Evolutionary conservation across 1,139 yeast genomes (phyloP).

Genomic region (Pichia terricola): DNA sequence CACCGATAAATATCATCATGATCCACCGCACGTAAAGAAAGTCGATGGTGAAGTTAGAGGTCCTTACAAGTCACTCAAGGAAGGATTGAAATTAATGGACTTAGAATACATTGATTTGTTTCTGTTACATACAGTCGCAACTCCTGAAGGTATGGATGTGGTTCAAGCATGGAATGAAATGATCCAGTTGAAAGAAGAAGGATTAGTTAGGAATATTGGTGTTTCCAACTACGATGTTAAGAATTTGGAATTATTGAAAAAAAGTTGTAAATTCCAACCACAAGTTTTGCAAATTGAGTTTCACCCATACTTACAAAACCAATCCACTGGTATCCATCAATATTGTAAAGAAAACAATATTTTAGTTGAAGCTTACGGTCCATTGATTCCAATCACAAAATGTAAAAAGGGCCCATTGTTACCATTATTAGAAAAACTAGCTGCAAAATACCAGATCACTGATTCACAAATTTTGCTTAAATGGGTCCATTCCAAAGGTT

Average conservation of each 20-base stretch:
- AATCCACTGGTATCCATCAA: constrained; percentile 52
- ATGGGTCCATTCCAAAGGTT: constrained; percentile 55
- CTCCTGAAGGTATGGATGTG: constrained; percentile 32
- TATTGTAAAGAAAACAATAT: constrained; percentile 43
- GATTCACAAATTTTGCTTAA: constrained; percentile 56
- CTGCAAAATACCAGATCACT: constrained; percentile 45
- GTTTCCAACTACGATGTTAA: constrained; percentile 50
- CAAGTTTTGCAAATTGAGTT: constrained; percentile 64
- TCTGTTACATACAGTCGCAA: constrained; percentile 51
- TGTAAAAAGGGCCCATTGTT: constrained; percentile 28
- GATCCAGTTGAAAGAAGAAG: constrained; percentile 36
- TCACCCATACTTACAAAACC: constrained; percentile 60
- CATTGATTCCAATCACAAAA: constrained; percentile 41
- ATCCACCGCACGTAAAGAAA: constrained; percentile 1
- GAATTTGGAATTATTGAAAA: constrained; percentile 38
- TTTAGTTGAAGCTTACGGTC: constrained; percentile 57
- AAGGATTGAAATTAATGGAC: constrained; percentile 36
- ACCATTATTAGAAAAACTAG: constrained; percentile 33
- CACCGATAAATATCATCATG: constrained; percentile 41
- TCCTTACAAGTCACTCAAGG: constrained; percentile 43
- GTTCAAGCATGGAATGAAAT: constrained; percentile 46
- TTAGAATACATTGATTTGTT: constrained; percentile 62
- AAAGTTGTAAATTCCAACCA: constrained; percentile 41
- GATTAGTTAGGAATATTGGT: constrained; percentile 51
- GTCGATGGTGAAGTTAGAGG: constrained; percentile 26